phyloP scores from a whole-genome alignment of 768 basidiomycete species.

The Lanmaoa rubissima region DNA sequence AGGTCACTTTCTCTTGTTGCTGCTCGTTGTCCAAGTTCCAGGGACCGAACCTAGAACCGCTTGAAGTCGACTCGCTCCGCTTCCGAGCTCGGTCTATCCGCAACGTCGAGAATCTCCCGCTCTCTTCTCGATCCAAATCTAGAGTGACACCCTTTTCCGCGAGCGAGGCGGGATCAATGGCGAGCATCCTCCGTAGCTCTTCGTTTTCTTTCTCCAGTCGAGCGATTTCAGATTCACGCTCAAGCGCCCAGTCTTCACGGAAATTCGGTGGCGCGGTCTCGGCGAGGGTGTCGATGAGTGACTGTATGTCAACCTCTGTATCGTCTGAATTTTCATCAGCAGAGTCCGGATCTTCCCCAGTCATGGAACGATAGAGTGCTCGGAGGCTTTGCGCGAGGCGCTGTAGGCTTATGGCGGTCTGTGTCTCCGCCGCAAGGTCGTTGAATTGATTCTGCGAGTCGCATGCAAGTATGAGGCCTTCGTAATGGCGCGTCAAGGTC shows the following conservation, averaged over 20 bases:
- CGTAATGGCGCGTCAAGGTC: conserved; percentile 87
- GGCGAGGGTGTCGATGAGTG: conserved; percentile 44
- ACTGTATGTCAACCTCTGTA: conserved; percentile 40
- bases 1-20: conserved; percentile 22
- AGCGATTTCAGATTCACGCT: conserved; percentile 83
- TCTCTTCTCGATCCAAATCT: conserved; percentile 48
- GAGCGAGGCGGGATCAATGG: conserved; percentile 63
- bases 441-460: conserved; percentile 54
- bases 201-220: conserved; percentile 84
- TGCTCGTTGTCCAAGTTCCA: conserved; percentile 34
- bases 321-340: conserved; percentile 29
- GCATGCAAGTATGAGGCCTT: conserved; percentile 67
- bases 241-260: conserved; percentile 79
- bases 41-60: conserved; percentile 20
- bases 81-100: conserved; percentile 22
- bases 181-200: conserved; percentile 68
- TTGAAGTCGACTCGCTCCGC: conserved; percentile 28
- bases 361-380: conserved; percentile 67
- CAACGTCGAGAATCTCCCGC: conserved; percentile 32
- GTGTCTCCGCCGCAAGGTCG: conserved; percentile 57
- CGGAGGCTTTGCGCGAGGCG: conserved; percentile 70
- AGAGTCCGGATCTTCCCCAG: conserved; percentile 51
- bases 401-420: conserved; percentile 63
- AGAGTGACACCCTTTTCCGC: conserved; percentile 50
- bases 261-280: conserved; percentile 38